These are phyloP conservation scores for Fusarium equiseti DNA, from an alignment of 2,329 filamentous ascomycete genomes.

Conservation along the genomic window DNA sequence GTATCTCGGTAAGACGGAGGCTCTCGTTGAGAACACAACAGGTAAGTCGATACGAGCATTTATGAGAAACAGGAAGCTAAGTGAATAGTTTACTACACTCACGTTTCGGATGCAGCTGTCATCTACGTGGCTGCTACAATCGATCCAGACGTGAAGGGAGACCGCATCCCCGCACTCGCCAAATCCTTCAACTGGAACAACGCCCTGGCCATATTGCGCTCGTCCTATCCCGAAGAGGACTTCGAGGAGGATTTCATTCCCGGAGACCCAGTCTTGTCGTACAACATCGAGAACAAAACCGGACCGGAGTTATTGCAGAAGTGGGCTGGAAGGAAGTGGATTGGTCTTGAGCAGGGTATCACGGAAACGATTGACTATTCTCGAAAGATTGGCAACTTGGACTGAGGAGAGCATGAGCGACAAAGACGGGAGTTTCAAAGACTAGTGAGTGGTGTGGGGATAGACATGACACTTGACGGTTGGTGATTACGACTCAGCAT, in stretches of 20 bases:
- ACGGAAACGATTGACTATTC: conserved; percentile 27
- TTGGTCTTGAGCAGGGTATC: conserved; percentile 14
- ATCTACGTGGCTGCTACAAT: conserved; percentile 34
- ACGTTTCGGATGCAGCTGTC: conserved; percentile 37
- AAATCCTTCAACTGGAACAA: conserved; percentile 40
- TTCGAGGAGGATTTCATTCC: conserved; percentile 32
- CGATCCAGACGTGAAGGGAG: conserved; percentile 24
- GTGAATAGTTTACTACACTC: conserved; percentile 35
- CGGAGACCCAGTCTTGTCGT: conserved; percentile 23
- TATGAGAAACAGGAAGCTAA: neutral
- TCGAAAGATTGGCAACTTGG: conserved; percentile 7
- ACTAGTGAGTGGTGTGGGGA: no score
- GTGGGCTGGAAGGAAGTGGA: conserved; percentile 40
- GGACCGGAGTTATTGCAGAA: conserved; percentile 25
- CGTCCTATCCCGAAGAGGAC: conserved; percentile 9
- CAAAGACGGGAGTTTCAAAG: no score
- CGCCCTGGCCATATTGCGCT: conserved; percentile 23
- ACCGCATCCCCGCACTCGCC: conserved; percentile 21
- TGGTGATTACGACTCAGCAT: neutral
- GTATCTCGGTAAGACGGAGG: conserved; percentile 27
- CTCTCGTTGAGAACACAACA: conserved; percentile 10
- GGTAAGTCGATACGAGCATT: neutral
- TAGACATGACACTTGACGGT: no score
- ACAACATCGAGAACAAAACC: conserved; percentile 34
- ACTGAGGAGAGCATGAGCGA: neutral